A percentile compares a stretch with the other conserved stretches of the same genome.
These are phyloP conservation scores for Closterium sp. DNA, from an alignment of 139 green algal genomes.

Conservation along the genomic window DNA sequence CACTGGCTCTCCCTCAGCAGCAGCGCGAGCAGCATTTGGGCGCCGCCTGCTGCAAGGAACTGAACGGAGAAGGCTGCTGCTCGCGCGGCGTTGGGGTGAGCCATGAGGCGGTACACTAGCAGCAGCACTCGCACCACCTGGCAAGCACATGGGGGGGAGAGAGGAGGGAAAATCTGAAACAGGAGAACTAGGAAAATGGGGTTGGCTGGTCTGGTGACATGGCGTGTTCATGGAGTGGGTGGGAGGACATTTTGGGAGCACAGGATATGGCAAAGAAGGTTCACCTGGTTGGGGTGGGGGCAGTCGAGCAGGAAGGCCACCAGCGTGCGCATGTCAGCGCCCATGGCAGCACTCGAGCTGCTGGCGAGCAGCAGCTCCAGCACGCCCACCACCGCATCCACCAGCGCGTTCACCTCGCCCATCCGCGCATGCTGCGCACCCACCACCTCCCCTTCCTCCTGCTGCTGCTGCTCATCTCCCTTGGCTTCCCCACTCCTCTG, in stretches of 20 bases:
- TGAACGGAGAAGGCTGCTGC: conserved; percentile 26
- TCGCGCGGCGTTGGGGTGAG: conserved; percentile 36
- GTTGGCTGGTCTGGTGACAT: not conserved
- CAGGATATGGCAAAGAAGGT: not conserved
- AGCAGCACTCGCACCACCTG: conserved; percentile 50
- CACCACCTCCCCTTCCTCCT: not conserved
- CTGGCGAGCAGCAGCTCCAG: conserved; percentile 36
- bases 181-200: not conserved
- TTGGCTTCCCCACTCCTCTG: not conserved
- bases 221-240: not conserved
- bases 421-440: not conserved
- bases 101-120: conserved; percentile 43
- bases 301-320: conserved; percentile 38
- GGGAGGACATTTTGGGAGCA: not conserved
- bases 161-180: not conserved
- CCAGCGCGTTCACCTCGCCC: conserved; percentile 22
- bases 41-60: conserved; percentile 6
- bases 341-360: not conserved
- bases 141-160: not conserved
- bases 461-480: not conserved
- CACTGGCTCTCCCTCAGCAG: conserved; percentile 30
- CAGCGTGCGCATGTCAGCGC: conserved; percentile 23
- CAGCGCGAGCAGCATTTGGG: conserved; percentile 35
- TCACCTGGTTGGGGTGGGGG: conserved; percentile 38
- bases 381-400: conserved; percentile 46